Percentiles rank a stretch among this genome's conserved stretches.
Evolutionary conservation across 495 filamentous ascomycete genomes (phyloP).

Genomic region (Cudoniella acicularis): DNA sequence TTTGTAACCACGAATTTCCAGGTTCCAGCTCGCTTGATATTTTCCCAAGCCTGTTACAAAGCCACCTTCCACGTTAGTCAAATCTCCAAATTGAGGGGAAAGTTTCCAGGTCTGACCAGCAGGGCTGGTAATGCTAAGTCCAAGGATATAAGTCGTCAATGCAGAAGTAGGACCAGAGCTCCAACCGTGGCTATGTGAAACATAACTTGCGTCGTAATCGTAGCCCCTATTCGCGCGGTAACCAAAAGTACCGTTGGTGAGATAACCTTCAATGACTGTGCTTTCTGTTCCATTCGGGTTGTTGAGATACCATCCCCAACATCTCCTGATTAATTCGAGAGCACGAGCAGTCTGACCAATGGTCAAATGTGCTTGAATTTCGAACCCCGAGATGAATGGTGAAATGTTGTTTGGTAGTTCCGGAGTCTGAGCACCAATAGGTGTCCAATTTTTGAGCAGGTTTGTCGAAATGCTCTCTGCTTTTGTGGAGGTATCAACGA

Average conservation of each 20-base stretch:
- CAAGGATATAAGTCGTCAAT: constrained; percentile 54
- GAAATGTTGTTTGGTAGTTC: constrained; percentile 59
- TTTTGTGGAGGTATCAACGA: constrained; percentile 33
- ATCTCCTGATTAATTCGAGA: constrained; percentile 54
- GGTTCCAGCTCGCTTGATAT: constrained; percentile 37
- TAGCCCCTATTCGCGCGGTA: constrained; percentile 54
- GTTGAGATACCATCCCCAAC: constrained; percentile 62
- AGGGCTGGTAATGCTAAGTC: constrained; percentile 48
- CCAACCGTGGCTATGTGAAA: constrained; percentile 56
- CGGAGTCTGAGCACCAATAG: constrained; percentile 54
- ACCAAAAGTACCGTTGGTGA: constrained; percentile 51
- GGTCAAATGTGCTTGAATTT: constrained; percentile 59
- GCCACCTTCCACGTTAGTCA: constrained; percentile 51
- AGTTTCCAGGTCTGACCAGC: constrained; percentile 52
- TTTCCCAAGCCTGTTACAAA: constrained; percentile 54
- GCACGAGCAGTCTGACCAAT: constrained; percentile 48
- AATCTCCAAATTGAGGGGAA: constrained; percentile 55
- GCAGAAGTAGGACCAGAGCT: constrained; percentile 54
- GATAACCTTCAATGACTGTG: constrained; percentile 62
- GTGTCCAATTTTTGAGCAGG: constrained; percentile 31
- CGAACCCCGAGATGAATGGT: constrained; percentile 61
- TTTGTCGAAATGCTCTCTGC: constrained; percentile 15
- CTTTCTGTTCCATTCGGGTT: constrained; percentile 58
- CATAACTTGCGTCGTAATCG: constrained; percentile 45
- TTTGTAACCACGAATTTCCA: constrained; percentile 16